phyloP scores from a whole-genome alignment of 495 filamentous ascomycete species.

The Xylaria castorea region DNA sequence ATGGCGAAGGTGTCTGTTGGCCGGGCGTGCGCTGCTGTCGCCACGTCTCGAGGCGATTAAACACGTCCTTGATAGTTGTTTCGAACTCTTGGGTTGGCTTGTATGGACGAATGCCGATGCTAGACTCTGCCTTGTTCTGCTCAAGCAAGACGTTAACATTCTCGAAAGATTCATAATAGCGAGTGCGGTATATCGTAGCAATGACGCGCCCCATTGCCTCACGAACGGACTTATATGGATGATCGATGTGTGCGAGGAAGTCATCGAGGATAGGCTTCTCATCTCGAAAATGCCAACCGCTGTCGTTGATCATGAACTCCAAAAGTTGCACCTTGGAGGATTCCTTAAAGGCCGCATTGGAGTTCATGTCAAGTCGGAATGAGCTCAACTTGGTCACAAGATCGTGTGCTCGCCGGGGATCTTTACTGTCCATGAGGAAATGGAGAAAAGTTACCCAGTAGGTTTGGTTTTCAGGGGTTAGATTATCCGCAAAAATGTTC shows the following conservation, averaged over 20 bases:
- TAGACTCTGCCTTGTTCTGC: constrained; percentile 76
- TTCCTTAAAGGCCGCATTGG: constrained; percentile 98
- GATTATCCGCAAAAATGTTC: constrained; percentile 81
- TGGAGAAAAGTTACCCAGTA: constrained; percentile 97
- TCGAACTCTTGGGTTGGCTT: constrained; percentile 75
- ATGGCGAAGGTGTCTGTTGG: constrained; percentile 90
- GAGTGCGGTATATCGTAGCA: constrained; percentile 82
- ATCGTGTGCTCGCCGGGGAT: constrained; percentile 86
- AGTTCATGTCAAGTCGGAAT: constrained; percentile 91
- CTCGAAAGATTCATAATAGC: constrained; percentile 91
- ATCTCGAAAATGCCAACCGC: constrained; percentile 95
- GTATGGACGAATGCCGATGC: constrained; percentile 87
- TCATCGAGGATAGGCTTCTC: constrained; percentile 88
- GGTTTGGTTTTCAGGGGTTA: constrained; percentile 90
- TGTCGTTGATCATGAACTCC: constrained; percentile 83
- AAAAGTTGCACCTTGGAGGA: constrained; percentile 94
- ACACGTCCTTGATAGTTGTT: constrained; percentile 74
- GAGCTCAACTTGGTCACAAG: constrained; percentile 82
- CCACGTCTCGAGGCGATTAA: constrained; percentile 85
- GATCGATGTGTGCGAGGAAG: constrained; percentile 89
- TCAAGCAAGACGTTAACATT: constrained; percentile 77
- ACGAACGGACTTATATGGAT: constrained; percentile 96
- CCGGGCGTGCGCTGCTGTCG: constrained; percentile 82
- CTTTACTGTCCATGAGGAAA: constrained; percentile 76
- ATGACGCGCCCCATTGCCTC: constrained; percentile 93